These are phyloP conservation scores for Euryodendron excelsum DNA, from an alignment of 148 eudicot genomes.

Conservation along the genomic window DNA sequence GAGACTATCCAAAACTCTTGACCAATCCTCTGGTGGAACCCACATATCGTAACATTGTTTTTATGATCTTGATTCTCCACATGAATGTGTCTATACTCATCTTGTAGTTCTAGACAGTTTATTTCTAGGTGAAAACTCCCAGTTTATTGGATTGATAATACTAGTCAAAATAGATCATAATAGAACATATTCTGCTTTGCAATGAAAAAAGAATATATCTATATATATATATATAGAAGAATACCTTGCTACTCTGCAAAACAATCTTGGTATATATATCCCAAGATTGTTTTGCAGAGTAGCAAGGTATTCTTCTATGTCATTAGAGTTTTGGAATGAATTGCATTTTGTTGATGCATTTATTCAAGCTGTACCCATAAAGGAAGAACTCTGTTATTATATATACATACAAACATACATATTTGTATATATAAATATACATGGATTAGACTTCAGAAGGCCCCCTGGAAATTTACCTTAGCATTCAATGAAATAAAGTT, in stretches of 20 bases:
- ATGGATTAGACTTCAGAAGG: slow-evolving; percentile 9
- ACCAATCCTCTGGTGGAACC: slow-evolving; percentile 19
- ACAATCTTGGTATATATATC: too few species aligned
- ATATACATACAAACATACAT: too few species aligned
- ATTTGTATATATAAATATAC: not conserved
- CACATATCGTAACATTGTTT: slow-evolving; percentile 13
- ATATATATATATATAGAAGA: too few species aligned
- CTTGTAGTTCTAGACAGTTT: not conserved
- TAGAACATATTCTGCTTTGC: not conserved
- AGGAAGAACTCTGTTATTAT: slow-evolving; percentile 2
- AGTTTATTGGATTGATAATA: slow-evolving; percentile 8
- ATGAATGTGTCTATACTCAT: slow-evolving; percentile 7
- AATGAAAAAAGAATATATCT: too few species aligned
- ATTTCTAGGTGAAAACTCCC: not conserved
- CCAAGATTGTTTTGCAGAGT: too few species aligned
- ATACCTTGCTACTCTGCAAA: too few species aligned
- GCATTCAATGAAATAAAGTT: slow-evolving; percentile 8
- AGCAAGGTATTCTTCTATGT: too few species aligned
- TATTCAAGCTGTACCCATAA: slow-evolving; percentile 12
- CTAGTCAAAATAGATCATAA: too few species aligned
- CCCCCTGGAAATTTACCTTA: slow-evolving; percentile 4
- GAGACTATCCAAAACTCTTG: slow-evolving; percentile 7
- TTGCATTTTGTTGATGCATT: slow-evolving; percentile 9
- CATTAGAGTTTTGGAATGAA: slow-evolving; percentile 7
- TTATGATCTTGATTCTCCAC: not conserved